Conservation (phyloP, 352 stramenopile species). For the Pythium pectinolyticum region DNA sequence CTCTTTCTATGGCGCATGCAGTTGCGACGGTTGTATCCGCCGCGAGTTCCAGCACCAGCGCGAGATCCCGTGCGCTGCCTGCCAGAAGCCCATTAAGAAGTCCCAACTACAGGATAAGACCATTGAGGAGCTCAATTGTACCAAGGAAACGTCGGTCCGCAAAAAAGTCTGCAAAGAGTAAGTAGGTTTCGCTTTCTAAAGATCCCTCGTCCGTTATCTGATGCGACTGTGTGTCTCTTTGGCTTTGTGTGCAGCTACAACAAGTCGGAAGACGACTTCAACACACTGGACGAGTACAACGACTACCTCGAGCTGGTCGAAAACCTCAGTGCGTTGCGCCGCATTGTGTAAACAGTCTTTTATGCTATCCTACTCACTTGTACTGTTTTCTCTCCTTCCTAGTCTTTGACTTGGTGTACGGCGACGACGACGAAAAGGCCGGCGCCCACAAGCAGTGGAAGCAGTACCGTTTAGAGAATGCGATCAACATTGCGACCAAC, state of each 20-base stretch:
- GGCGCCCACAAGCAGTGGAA: conserved; percentile 84
- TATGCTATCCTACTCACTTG: too few species aligned
- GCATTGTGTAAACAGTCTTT: too few species aligned
- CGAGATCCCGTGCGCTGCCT: conserved; percentile 81
- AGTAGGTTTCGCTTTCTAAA: too few species aligned
- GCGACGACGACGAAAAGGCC: conserved; percentile 67
- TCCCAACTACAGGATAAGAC: conserved; percentile 88
- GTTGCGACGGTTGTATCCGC: conserved; percentile 85
- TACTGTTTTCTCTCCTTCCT: neutral
- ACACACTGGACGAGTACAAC: conserved; percentile 86
- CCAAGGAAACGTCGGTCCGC: conserved; percentile 83
- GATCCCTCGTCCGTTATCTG: too few species aligned
- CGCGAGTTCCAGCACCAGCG: conserved; percentile 87
- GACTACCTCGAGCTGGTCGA: conserved; percentile 84
- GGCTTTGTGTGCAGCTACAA: conserved; percentile 64
- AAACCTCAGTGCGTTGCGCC: conserved; percentile 82
- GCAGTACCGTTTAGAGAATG: conserved; percentile 80
- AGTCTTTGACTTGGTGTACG: conserved; percentile 88
- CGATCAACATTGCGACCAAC: conserved; percentile 81
- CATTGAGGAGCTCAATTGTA: conserved; percentile 87
- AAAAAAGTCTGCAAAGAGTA: conserved; percentile 88
- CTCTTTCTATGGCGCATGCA: conserved; percentile 17
- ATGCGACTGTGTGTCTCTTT: neutral
- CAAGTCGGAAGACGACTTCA: conserved; percentile 87
- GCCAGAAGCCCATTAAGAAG: conserved; percentile 87